These are phyloP conservation scores for Penicillium sclerotigenum DNA, from an alignment of 2,329 filamentous ascomycete genomes.

Conservation along the genomic window DNA sequence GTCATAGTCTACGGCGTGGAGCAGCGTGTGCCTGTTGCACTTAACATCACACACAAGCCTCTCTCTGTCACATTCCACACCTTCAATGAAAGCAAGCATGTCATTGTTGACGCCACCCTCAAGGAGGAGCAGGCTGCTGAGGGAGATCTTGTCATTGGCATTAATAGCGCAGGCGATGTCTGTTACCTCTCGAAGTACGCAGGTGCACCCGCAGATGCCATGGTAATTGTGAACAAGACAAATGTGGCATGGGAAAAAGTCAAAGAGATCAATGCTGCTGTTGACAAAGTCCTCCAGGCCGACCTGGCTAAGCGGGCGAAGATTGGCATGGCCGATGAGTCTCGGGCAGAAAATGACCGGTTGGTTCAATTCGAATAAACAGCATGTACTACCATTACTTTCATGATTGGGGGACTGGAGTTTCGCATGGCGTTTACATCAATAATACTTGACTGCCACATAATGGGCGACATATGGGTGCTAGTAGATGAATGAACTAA, in stretches of 20 bases:
- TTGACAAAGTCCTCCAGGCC: constrained; percentile 70
- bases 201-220: constrained; percentile 75
- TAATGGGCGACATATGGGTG: neutral
- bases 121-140: constrained; percentile 56
- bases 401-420: constrained; percentile 24
- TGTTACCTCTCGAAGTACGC: constrained; percentile 90
- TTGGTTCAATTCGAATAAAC: constrained; percentile 38
- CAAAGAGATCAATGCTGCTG: constrained; percentile 70
- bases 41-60: constrained; percentile 88
- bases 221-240: constrained; percentile 72
- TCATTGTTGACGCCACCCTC: constrained; percentile 47
- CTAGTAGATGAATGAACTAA: neutral
- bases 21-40: constrained; percentile 83
- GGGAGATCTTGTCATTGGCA: constrained; percentile 71
- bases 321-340: constrained; percentile 76
- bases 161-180: constrained; percentile 86
- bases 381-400: constrained; percentile 23
- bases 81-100: constrained; percentile 53
- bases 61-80: constrained; percentile 89
- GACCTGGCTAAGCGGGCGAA: constrained; percentile 62
- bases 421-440: constrained; percentile 14
- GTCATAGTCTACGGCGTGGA: constrained; percentile 79
- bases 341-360: constrained; percentile 81
- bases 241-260: constrained; percentile 72
- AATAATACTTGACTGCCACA: neutral